phyloP scores from a whole-genome alignment of 345 rosid genomes.

The Aquilaria yunnanensis region DNA sequence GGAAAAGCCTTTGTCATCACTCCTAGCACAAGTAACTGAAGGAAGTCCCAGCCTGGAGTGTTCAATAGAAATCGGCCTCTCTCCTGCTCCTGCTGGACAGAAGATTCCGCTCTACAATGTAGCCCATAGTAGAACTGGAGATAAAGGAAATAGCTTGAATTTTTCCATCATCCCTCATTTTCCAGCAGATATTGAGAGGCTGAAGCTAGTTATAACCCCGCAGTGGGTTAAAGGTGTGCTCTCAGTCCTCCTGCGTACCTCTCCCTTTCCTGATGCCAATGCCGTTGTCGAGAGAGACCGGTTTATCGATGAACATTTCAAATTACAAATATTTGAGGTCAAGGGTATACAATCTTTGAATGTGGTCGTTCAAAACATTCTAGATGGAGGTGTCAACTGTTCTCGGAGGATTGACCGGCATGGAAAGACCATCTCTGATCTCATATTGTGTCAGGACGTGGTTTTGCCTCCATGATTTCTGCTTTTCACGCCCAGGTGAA shows the following conservation, averaged over 20 bases:
- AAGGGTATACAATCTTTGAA: slow-evolving; percentile 64
- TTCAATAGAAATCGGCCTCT: slow-evolving; percentile 11
- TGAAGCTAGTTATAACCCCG: slow-evolving; percentile 59
- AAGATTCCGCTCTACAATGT: slow-evolving; percentile 58
- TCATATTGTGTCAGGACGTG: slow-evolving; percentile 57
- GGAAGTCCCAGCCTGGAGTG: slow-evolving; percentile 6
- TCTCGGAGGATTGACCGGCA: slow-evolving; percentile 89
- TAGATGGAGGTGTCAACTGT: slow-evolving; percentile 91
- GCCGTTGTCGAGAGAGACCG: slow-evolving; percentile 29
- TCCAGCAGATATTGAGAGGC: slow-evolving; percentile 45
- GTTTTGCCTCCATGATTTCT: slow-evolving; percentile 35
- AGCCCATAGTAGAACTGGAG: slow-evolving; percentile 80
- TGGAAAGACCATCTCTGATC: slow-evolving; percentile 78
- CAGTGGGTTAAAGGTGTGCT: slow-evolving; percentile 66
- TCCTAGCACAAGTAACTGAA: slow-evolving; percentile 7
- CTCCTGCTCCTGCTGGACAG: slow-evolving; percentile 52
- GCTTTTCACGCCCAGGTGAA: not conserved
- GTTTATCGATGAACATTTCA: slow-evolving; percentile 33
- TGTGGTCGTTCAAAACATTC: slow-evolving; percentile 66
- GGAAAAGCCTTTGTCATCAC: slow-evolving; percentile 11
- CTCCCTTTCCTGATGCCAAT: slow-evolving; percentile 36
- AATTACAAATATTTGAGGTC: slow-evolving; percentile 70
- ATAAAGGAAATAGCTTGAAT: slow-evolving; percentile 83
- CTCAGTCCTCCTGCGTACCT: slow-evolving; percentile 38
- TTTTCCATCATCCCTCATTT: slow-evolving; percentile 76